Conservation (phyloP, 2,329 filamentous ascomycete genomes). For the Emergomyces orientalis region DNA sequence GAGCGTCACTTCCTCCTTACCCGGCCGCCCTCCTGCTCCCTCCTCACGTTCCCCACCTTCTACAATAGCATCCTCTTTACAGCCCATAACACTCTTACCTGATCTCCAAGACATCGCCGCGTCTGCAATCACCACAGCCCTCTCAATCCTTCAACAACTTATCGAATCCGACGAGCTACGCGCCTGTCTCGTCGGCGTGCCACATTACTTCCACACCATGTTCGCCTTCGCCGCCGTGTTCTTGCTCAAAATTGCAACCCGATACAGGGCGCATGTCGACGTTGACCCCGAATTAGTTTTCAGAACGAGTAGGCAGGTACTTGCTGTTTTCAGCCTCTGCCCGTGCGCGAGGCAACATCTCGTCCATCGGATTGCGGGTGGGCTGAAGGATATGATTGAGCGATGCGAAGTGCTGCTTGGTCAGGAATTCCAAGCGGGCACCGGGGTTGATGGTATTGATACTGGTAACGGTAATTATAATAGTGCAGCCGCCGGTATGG, state of each 20-base stretch:
- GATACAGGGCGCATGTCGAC: conserved; percentile 29
- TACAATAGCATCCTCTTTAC: not conserved
- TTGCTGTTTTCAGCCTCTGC: conserved; percentile 23
- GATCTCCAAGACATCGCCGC: conserved; percentile 10
- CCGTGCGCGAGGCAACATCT: conserved; percentile 25
- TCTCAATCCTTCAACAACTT: conserved; percentile 32
- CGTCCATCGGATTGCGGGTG: conserved; percentile 26
- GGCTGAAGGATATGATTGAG: conserved; percentile 25
- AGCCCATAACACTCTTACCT: conserved; percentile 17
- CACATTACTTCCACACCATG: conserved; percentile 38
- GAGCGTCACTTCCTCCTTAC: conserved; percentile 25
- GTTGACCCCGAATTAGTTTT: conserved; percentile 22
- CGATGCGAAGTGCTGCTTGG: conserved; percentile 9
- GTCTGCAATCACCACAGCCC: conserved; percentile 25
- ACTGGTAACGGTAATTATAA: not conserved
- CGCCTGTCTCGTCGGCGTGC: conserved; percentile 31
- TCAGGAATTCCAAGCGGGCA: not conserved
- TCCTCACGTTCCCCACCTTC: no score
- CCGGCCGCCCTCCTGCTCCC: not conserved
- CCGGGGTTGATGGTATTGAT: not conserved
- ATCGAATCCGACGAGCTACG: conserved; percentile 31
- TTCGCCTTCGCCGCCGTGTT: conserved; percentile 36
- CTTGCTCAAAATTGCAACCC: conserved; percentile 31
- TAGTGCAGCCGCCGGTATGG: not conserved
- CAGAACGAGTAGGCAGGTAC: conserved; percentile 21